Percentiles rank a stretch among this genome's conserved stretches.
phyloP scores from a whole-genome alignment of 768 basidiomycete genomes.

The Lentinula sp. region DNA sequence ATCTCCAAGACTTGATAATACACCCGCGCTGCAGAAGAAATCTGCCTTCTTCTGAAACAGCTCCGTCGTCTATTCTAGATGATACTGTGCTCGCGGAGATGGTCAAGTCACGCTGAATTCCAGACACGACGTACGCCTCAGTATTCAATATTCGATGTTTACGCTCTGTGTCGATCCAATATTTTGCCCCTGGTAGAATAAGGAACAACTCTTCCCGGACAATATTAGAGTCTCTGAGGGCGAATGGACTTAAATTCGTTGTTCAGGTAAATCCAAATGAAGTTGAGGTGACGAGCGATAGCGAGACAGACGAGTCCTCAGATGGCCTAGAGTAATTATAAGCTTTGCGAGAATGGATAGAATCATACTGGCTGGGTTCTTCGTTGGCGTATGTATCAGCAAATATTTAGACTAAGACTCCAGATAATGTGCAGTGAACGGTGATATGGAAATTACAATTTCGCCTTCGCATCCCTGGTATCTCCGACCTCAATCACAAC shows the following conservation, averaged over 20 bases:
- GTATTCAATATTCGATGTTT: neutral
- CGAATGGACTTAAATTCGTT: too few species aligned
- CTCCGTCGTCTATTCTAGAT: neutral
- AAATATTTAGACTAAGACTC: too few species aligned
- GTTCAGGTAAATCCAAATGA: too few species aligned
- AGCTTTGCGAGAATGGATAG: too few species aligned
- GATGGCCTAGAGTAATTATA: too few species aligned
- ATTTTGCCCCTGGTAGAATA: neutral
- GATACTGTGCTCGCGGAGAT: neutral
- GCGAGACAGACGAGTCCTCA: too few species aligned
- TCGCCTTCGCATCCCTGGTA: constrained; percentile 9
- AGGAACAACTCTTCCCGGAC: neutral
- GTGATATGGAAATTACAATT: constrained; percentile 2
- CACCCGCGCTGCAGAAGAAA: neutral
- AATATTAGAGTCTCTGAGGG: neutral
- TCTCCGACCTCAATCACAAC: constrained; percentile 50
- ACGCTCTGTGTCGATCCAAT: neutral
- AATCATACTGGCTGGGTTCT: too few species aligned
- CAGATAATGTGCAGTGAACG: too few species aligned
- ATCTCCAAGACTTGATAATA: neutral
- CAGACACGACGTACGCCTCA: neutral
- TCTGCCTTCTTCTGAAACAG: neutral
- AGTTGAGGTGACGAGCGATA: too few species aligned
- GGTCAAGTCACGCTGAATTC: neutral
- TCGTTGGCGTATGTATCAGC: too few species aligned